Conservation (phyloP, 306 rosid genomes). For the Carpinus fangiana region DNA sequence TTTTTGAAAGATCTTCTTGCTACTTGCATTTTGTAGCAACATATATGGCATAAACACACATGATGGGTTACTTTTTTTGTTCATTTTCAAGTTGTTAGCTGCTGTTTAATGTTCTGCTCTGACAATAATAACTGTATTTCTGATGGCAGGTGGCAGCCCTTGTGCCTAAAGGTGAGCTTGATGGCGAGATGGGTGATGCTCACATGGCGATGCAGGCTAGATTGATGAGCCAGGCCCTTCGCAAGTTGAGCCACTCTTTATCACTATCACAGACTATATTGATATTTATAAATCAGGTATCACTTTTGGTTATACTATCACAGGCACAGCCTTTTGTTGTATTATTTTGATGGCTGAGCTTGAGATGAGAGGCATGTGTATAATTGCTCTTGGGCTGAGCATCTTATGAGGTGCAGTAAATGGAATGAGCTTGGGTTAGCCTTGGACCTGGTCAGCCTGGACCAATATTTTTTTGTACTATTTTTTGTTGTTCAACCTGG, state of each 20-base stretch:
- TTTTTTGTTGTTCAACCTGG: neutral
- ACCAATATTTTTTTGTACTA: neutral
- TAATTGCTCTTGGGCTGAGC: slow-evolving; percentile 4
- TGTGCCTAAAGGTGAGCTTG: slow-evolving; percentile 94
- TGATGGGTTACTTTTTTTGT: slow-evolving; percentile 14
- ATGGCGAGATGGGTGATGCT: slow-evolving; percentile 95
- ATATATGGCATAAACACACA: neutral
- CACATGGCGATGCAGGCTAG: slow-evolving; percentile 98
- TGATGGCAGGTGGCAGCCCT: slow-evolving; percentile 83
- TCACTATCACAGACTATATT: slow-evolving; percentile 71
- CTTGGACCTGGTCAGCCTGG: neutral
- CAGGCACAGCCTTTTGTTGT: slow-evolving; percentile 3
- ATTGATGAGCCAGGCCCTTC: slow-evolving; percentile 96
- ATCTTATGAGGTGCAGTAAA: neutral
- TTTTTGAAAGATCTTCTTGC: slow-evolving; percentile 1
- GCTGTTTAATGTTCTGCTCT: slow-evolving; percentile 6
- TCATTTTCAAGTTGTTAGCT: slow-evolving; percentile 3
- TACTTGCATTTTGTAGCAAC: slow-evolving; percentile 9
- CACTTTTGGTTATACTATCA: slow-evolving; percentile 6
- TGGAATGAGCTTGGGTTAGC: neutral
- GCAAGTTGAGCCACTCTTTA: slow-evolving; percentile 85
- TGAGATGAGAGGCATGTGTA: slow-evolving; percentile 14
- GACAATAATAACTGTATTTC: slow-evolving; percentile 26
- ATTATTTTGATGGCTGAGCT: slow-evolving; percentile 1
- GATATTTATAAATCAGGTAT: slow-evolving; percentile 91